A percentile compares a stretch with the other conserved stretches of the same genome.
Conservation (phyloP, 805 yeast species). For the Ogataea paradorogensis region DNA sequence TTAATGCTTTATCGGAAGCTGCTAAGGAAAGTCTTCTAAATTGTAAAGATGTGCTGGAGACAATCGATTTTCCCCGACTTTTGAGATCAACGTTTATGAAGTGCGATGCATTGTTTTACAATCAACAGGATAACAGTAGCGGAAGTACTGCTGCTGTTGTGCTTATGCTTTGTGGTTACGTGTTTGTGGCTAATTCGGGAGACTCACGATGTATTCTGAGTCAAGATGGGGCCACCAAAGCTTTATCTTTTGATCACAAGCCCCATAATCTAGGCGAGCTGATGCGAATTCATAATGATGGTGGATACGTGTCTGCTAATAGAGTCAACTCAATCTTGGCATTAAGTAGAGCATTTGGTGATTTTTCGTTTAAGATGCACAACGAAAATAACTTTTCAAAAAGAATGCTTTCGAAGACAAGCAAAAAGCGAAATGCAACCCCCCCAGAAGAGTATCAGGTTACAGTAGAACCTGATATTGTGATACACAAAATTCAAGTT, state of each 20-base stretch:
- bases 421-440: conserved; percentile 29
- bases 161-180: conserved; percentile 40
- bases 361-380: conserved; percentile 51
- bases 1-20: conserved; percentile 19
- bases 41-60: conserved; percentile 16
- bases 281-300: conserved; percentile 55
- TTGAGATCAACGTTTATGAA: conserved; percentile 44
- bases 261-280: conserved; percentile 58
- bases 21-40: conserved; percentile 13
- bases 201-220: conserved; percentile 69
- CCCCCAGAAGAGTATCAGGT: conserved; percentile 75
- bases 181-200: conserved; percentile 68
- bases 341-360: conserved; percentile 61
- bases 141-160: conserved; percentile 55
- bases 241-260: conserved; percentile 64
- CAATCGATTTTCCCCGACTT: conserved; percentile 28
- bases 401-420: conserved; percentile 20
- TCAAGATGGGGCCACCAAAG: conserved; percentile 52
- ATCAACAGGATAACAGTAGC: conserved; percentile 37
- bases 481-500: conserved; percentile 46
- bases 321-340: conserved; percentile 60
- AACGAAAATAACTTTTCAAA: conserved; percentile 25
- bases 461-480: conserved; percentile 74
- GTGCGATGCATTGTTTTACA: conserved; percentile 44
- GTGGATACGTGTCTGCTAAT: conserved; percentile 59